Base-by-base conservation (phyloP, 108 stramenopile species). In the Pseudonitzschia delicatissima region DNA sequence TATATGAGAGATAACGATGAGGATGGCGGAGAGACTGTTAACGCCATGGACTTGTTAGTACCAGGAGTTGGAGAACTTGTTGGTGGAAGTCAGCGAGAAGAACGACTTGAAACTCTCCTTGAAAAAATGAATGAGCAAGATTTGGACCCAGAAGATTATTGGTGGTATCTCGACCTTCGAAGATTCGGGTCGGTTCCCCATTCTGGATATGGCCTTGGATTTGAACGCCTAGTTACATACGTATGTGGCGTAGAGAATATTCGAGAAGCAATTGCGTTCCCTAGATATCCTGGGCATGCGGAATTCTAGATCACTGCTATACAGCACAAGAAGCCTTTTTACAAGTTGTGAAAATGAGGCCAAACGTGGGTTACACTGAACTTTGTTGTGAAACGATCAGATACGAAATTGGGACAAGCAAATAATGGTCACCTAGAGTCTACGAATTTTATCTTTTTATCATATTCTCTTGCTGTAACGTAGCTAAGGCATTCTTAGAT, bases 1-100 rank as follows among this genome's bases (percentile, higher is more conserved):
- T 99, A 99, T 84, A 99, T 99, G 99, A 77, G 98, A 23, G 94
- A 97, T 69, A 98, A 97, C 62, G 96, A 95, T 51, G 88, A 91
- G 45, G 97, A 96, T 77, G 82, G 88, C 40, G 95, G 97, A 21
- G 92, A 96, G 69, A 98, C 98, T 6, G 99, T 99, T 17, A 96
- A 92, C 59, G 97, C 97, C 18, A 97, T 99, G 88, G 99, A 99
- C 69, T 77, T 99, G 69, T 88, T 99, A 27, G 98, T 98, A 29
- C 99, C 99, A 18, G 96, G 98, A 21, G 95, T 99, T 26, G 99
- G 99, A 47, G 99, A 99, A 73, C 78, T 99, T 36, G 88, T 98
- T n/a, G 99, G 98, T 28, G 99, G 99, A 42, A 95, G 93, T 72
- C 97, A 97, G 84, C 85, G 99, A 69, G 93, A 94, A 74, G 93